These are phyloP conservation scores for Tulasnella sp. DNA, from an alignment of 768 basidiomycete genomes.

Conservation along the genomic window DNA sequence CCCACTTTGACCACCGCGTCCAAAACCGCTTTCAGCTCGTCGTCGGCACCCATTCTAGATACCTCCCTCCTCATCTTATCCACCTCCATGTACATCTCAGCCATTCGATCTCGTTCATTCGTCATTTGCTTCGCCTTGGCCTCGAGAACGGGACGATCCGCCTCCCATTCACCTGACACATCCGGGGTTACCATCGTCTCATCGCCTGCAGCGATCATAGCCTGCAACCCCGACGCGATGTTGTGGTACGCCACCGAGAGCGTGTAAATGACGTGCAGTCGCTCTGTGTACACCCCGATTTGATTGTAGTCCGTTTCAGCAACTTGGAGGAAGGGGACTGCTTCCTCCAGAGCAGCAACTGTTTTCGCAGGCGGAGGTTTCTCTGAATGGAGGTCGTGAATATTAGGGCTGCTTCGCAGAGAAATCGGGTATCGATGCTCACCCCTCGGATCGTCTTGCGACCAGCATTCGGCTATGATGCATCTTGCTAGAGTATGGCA, in stretches of 20 bases:
- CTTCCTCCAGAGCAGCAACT: slow-evolving; percentile 43
- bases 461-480: slow-evolving; percentile 43
- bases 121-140: neutral
- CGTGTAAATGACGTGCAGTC: slow-evolving; percentile 64
- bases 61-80: slow-evolving; percentile 16
- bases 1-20: slow-evolving; percentile 51
- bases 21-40: slow-evolving; percentile 48
- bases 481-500: slow-evolving; percentile 69
- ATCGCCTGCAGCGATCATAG: slow-evolving; percentile 47
- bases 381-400: neutral
- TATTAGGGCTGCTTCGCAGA: neutral
- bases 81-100: slow-evolving; percentile 20
- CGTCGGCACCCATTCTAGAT: slow-evolving; percentile 22
- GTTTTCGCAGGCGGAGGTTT: slow-evolving; percentile 10
- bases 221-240: slow-evolving; percentile 48
- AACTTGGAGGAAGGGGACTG: slow-evolving; percentile 50
- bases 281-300: slow-evolving; percentile 51
- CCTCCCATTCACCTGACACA: neutral
- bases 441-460: slow-evolving; percentile 36
- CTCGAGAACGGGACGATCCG: neutral
- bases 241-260: slow-evolving; percentile 67
- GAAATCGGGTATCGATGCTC: slow-evolving; percentile 22
- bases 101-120: slow-evolving; percentile 21
- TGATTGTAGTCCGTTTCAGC: slow-evolving; percentile 59
- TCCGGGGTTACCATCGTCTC: slow-evolving; percentile 28